Conservation (phyloP, 805 yeast genomes). For the Cyberlindnera samutprakarnensis region DNA sequence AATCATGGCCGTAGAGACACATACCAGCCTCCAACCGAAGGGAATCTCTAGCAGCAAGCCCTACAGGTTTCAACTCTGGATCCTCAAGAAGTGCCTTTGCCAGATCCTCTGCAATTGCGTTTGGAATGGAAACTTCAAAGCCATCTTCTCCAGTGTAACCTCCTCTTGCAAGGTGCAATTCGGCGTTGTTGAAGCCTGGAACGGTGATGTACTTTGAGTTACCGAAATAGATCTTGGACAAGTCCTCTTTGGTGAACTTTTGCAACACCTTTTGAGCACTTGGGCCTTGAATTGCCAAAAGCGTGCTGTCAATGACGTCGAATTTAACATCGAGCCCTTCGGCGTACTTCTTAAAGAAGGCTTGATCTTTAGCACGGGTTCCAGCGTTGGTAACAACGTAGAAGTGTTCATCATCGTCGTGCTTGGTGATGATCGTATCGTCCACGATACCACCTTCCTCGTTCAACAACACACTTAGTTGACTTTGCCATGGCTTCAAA, state of each 20-base stretch:
- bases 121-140: conserved; percentile 79
- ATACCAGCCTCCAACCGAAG: conserved; percentile 95
- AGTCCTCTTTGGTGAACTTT: conserved; percentile 50
- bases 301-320: conserved; percentile 57
- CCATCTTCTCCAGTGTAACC: conserved; percentile 99
- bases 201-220: conserved; percentile 29
- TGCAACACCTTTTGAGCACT: conserved; percentile 61
- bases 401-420: conserved; percentile 49
- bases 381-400: conserved; percentile 97
- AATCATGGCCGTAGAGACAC: conserved; percentile 95
- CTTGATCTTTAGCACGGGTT: conserved; percentile 73
- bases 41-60: conserved; percentile 97
- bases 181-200: conserved; percentile 28
- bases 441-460: conserved; percentile 84
- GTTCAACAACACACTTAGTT: conserved; percentile 71
- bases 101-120: conserved; percentile 49
- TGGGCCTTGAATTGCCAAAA: conserved; percentile 94
- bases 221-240: conserved; percentile 68
- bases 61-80: conserved; percentile 70
- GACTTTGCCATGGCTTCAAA: conserved; percentile 52
- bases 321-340: conserved; percentile 26
- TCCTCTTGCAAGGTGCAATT: conserved; percentile 80
- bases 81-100: conserved; percentile 49
- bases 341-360: conserved; percentile 51
- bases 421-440: conserved; percentile 86